phyloP scores from a whole-genome alignment of 2,329 filamentous ascomycete genomes.

The Alternaria triticina region DNA sequence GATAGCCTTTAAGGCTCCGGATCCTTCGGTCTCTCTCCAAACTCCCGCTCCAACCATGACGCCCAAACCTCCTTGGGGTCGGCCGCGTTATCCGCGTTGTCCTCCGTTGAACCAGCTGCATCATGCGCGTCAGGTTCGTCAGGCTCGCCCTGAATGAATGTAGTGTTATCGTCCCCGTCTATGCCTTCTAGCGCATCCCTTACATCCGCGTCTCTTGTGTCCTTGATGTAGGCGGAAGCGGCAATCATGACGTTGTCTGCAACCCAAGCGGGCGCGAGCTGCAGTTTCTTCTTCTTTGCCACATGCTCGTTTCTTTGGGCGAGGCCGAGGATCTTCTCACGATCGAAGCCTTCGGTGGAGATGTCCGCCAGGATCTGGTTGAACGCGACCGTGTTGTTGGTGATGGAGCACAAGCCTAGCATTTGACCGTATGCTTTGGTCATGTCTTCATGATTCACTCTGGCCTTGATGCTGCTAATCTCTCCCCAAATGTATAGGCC shows the following conservation, averaged over 20 bases:
- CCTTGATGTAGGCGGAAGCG: constrained; percentile 31
- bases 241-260: constrained; percentile 45
- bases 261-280: constrained; percentile 35
- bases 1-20: constrained; percentile 16
- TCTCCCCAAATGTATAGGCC: constrained; percentile 52
- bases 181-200: neutral
- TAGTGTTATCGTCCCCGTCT: constrained; percentile 7
- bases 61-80: constrained; percentile 28
- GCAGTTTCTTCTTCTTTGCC: constrained; percentile 18
- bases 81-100: neutral
- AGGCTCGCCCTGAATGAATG: constrained; percentile 5
- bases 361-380: constrained; percentile 42
- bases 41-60: constrained; percentile 37
- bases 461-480: constrained; percentile 43
- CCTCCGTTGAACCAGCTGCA: neutral
- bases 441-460: constrained; percentile 28
- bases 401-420: constrained; percentile 41
- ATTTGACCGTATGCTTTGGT: constrained; percentile 40
- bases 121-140: neutral
- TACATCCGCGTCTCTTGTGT: constrained; percentile 6
- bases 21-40: constrained; percentile 31
- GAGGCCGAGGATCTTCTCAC: constrained; percentile 31
- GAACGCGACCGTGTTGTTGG: constrained; percentile 39
- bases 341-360: constrained; percentile 28
- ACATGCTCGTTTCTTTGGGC: constrained; percentile 21